Base-by-base conservation (phyloP, 2,329 filamentous ascomycete genomes). In the Scedosporium apiospermum region DNA sequence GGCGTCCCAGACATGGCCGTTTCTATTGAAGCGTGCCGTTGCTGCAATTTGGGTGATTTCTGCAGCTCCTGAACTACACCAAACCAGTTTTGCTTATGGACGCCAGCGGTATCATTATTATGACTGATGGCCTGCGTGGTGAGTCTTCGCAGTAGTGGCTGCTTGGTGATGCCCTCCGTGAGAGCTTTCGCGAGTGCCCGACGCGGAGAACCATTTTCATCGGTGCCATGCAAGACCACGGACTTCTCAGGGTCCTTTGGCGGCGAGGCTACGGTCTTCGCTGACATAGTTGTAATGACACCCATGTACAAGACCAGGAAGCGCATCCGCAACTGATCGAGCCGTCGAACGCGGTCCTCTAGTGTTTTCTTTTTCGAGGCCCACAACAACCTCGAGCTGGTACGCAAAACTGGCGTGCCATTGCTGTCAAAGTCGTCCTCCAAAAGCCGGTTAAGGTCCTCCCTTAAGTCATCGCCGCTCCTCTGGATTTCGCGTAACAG, bases 231-330 rank as follows among this genome's bases (percentile, higher is more conserved):
- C 38, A 23, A 44, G 38, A 46, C 21, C 12, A 9, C 9, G 21
- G 58, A 30, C 41, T 61, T 61, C 26, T 61, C 59, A 14, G 18
- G 65, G 49, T 51, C 64, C 23, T 30, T 62, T 64, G 57, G 30
- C 63, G 63, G 68, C 2, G 70, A 72, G 63, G 65, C 72, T 7
- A 55, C 16, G 27, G 62, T 42, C 49, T 60, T 57, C 6, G 46
- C 51, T 2, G 63, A 51, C 3, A 58, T 42, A n/a, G 62, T 46
- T 18, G 74, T 71, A 61, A 87, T 77, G 64, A 86, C 79, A 65
- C 84, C 82, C 82, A 88, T 82, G 71, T 86, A 86, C 44, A 86
- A 78, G 42, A 87, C 83, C 38, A 88, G 73, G 69, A 88, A 87
- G 65, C 85, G 80, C 82, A 86, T 86, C 69, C 85, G 79, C 69